A percentile compares a stretch with the other conserved stretches of the same genome.
Conservation (phyloP, 2,329 filamentous ascomycete species). For the Epichloe hybrida region DNA sequence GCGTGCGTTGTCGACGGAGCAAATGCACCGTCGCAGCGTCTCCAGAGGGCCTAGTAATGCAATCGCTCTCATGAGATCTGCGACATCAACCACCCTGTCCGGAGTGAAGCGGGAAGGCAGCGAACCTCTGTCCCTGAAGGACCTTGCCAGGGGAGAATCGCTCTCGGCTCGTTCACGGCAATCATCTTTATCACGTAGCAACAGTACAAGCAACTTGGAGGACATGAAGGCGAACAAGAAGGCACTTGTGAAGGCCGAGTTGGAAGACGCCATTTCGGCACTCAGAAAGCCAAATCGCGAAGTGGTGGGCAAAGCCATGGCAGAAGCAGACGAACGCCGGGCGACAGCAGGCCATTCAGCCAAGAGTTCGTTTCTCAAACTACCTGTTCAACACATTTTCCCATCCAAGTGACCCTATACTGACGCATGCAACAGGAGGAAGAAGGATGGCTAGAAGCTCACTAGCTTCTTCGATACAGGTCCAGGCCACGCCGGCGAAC, state of each 20-base stretch:
- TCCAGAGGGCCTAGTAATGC: slow-evolving; percentile 43
- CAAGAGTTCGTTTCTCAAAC: slow-evolving; percentile 31
- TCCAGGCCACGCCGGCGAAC: slow-evolving; percentile 45
- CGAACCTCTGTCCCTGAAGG: slow-evolving; percentile 40
- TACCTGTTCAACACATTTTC: neutral
- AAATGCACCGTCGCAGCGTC: slow-evolving; percentile 36
- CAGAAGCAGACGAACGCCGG: slow-evolving; percentile 53
- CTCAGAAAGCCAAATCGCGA: slow-evolving; percentile 65
- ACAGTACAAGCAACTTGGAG: slow-evolving; percentile 35
- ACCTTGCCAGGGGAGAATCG: slow-evolving; percentile 30
- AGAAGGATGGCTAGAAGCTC: slow-evolving; percentile 34
- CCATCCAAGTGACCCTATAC: slow-evolving; percentile 2
- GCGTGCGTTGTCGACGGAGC: slow-evolving; percentile 48
- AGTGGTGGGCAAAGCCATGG: slow-evolving; percentile 51
- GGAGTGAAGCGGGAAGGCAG: slow-evolving; percentile 56
- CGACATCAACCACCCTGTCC: slow-evolving; percentile 46
- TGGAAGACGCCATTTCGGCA: slow-evolving; percentile 60
- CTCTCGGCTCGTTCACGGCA: slow-evolving; percentile 26
- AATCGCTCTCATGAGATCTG: slow-evolving; percentile 53
- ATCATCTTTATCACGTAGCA: slow-evolving; percentile 24
- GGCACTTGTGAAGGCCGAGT: slow-evolving; percentile 52
- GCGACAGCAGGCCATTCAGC: slow-evolving; percentile 29
- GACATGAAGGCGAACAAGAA: slow-evolving; percentile 51
- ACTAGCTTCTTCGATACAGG: slow-evolving; percentile 27
- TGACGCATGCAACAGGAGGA: slow-evolving; percentile 29